Conservation (phyloP, 306 rosid genomes). For the Aeschynomene evenia region DNA sequence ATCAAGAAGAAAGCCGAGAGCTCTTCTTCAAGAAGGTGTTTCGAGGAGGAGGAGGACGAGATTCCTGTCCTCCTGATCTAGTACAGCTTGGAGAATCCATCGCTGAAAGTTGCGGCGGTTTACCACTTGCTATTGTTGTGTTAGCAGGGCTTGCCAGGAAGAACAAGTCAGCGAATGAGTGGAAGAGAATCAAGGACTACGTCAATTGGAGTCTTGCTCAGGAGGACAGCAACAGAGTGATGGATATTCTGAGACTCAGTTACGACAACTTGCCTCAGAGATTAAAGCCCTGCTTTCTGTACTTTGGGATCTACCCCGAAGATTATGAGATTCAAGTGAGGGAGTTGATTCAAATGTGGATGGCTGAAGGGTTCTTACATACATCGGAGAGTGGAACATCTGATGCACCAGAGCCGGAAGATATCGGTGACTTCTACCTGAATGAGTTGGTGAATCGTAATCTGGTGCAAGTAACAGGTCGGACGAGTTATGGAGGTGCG, state of each 20-base stretch:
- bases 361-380: conserved; percentile 10
- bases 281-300: conserved; percentile 4
- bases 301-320: conserved; percentile 17
- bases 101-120: not conserved
- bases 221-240: not conserved
- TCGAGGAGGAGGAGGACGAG: not conserved
- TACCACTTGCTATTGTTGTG: not conserved
- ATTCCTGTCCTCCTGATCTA: not conserved
- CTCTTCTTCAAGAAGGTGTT: not conserved
- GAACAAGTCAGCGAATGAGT: not conserved
- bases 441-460: conserved; percentile 12
- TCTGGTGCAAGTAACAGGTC: not conserved
- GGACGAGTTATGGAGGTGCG: conserved; percentile 16
- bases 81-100: not conserved
- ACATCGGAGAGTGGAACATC: no score
- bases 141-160: not conserved
- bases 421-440: conserved; percentile 2
- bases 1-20: not conserved
- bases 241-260: conserved; percentile 1
- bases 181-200: not conserved
- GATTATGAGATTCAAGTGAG: not conserved
- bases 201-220: not conserved
- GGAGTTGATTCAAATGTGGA: conserved; percentile 1
- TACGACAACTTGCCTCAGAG: not conserved
- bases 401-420: not conserved